Evolutionary conservation across 2,329 filamentous ascomycete genomes (phyloP).

Genomic region (Drechmeria coniospora): DNA sequence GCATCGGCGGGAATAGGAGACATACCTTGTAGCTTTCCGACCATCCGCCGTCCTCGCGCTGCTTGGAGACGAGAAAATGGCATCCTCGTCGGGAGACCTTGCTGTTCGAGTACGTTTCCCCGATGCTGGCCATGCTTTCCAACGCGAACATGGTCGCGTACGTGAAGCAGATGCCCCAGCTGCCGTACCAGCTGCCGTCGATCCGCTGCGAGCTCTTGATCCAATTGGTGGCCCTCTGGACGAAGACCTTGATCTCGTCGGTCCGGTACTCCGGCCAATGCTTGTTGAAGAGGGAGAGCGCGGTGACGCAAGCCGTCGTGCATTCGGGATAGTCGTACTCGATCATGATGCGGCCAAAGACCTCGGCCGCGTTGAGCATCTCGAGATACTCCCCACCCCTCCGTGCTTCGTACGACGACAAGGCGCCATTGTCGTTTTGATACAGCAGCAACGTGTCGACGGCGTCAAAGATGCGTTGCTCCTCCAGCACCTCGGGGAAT

Average conservation of each 20-base stretch:
- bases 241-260: slow-evolving; percentile 58
- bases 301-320: slow-evolving; percentile 86
- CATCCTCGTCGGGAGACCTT: slow-evolving; percentile 58
- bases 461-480: slow-evolving; percentile 69
- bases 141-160: slow-evolving; percentile 95
- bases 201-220: slow-evolving; percentile 64
- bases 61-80: slow-evolving; percentile 70
- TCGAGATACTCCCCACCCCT: slow-evolving; percentile 68
- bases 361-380: slow-evolving; percentile 83
- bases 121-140: slow-evolving; percentile 67
- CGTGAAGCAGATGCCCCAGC: slow-evolving; percentile 96
- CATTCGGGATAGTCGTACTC: slow-evolving; percentile 98
- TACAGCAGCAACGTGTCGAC: slow-evolving; percentile 84
- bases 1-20: not conserved
- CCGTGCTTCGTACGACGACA: slow-evolving; percentile 77
- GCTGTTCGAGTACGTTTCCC: slow-evolving; percentile 68
- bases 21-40: slow-evolving; percentile 75
- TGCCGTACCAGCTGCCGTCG: slow-evolving; percentile 95
- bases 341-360: slow-evolving; percentile 95
- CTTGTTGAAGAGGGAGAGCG: slow-evolving; percentile 65
- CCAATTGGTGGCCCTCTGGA: slow-evolving; percentile 60
- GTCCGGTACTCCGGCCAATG: slow-evolving; percentile 69
- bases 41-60: slow-evolving; percentile 86
- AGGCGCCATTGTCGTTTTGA: slow-evolving; percentile 75
- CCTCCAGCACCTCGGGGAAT: slow-evolving; percentile 59